Evolutionary conservation across 208 protist species (phyloP), one percentile per base, ranked within the genome.

Genomic region (Trichomonas vaginalis): DNA sequence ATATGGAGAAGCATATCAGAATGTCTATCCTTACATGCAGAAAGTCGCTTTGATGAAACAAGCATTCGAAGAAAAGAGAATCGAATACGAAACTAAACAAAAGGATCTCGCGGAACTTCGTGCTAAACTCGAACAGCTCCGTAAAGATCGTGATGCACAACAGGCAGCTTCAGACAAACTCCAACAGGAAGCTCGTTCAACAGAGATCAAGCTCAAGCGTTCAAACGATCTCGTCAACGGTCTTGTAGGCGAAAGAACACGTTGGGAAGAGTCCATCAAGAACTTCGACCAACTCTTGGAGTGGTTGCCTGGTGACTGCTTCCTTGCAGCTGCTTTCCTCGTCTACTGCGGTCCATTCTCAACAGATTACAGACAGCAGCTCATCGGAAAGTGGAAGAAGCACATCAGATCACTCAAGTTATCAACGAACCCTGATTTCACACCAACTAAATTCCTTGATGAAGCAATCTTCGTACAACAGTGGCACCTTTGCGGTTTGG

Each of bases 331-430:
- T 96, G 98, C 98, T 14, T 99, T 99, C 96, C 97, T 99, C 95
- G 98, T 98, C 96, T 99, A 99, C 97, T 97, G 97, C 95, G 99
- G 99, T 61, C 98, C 98, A 87, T 99, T 99, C 96, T 98, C 97
- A 56, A 97, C 98, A 17, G 98, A 99, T 79, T 99, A 98, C 96
- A 97, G 99, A 15, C 96, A 97, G 87, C 95, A 98, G 88, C 97
- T 99, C 61, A 97, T 98, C 96, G 95, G 98, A 95, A 98, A 96
- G 95, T 99, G 98, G 98, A 96, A 98, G 47, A 98, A 98, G 96
- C 15, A 90, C 42, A 97, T 99, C 96, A 97, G 51, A 46, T 46
- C 51, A 80, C 92, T 79, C 12, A 61, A 95, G 37, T 1, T 95
- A 0, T 40, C 15, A n/a, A 46, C 61, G 0, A 80, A 61, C 70